These are phyloP conservation scores for Bodo saltans DNA, from an alignment of 78 protist species.

Conservation along the genomic window DNA sequence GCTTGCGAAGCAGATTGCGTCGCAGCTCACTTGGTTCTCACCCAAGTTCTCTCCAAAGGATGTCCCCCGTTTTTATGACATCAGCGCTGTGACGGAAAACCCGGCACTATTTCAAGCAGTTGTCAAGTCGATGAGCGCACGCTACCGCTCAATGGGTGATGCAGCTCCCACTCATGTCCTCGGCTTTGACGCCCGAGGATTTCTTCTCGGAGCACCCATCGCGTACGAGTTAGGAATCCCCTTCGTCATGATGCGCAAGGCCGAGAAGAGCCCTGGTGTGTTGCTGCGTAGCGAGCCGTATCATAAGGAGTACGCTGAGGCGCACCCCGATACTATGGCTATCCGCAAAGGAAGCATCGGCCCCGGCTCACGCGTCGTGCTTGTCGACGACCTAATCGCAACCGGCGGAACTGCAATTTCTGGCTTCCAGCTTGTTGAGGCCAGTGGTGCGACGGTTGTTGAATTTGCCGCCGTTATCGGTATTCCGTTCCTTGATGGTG, in stretches of 20 bases:
- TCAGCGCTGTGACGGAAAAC: constrained; percentile 35
- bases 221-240: constrained; percentile 27
- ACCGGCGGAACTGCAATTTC: constrained; percentile 42
- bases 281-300: constrained; percentile 4
- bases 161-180: constrained; percentile 10
- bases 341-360: constrained; percentile 13
- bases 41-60: constrained; percentile 37
- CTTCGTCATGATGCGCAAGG: constrained; percentile 35
- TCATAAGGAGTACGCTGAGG: constrained; percentile 37
- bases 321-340: constrained; percentile 7
- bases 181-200: constrained; percentile 44
- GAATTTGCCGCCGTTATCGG: constrained; percentile 29
- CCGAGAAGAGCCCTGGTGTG: constrained; percentile 36
- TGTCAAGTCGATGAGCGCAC: neutral
- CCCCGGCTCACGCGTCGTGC: constrained; percentile 23
- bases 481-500: constrained; percentile 7
- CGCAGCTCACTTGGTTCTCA: constrained; percentile 18
- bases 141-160: constrained; percentile 13
- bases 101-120: constrained; percentile 1
- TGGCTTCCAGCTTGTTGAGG: constrained; percentile 34
- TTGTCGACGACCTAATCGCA: constrained; percentile 46
- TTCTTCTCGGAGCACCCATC: constrained; percentile 33
- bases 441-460: neutral
- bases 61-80: constrained; percentile 43
- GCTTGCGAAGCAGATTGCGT: neutral